Conservation (phyloP, 257 asterid genomes). For the Phtheirospermum japonicum region DNA sequence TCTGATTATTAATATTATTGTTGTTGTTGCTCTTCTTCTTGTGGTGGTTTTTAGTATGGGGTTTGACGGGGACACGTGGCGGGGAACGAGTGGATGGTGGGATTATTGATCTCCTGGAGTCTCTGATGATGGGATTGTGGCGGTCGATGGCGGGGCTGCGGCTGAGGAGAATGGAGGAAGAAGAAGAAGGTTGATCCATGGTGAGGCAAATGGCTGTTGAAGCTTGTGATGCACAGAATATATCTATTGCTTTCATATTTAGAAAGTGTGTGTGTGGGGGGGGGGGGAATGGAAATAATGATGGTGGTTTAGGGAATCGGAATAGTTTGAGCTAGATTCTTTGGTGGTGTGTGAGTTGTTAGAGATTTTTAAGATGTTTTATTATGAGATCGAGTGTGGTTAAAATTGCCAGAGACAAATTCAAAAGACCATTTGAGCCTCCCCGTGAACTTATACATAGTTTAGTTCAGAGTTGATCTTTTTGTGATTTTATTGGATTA, state of each 20-base stretch:
- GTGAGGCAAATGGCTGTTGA: slow-evolving; percentile 49
- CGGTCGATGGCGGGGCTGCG: slow-evolving; percentile 64
- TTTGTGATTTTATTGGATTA: too few relatives aligned
- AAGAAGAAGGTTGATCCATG: slow-evolving; percentile 45
- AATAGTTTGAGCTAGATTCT: slow-evolving; percentile 22
- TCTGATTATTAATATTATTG: background rate
- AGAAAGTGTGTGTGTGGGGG: background rate
- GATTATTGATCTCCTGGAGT: slow-evolving; percentile 37
- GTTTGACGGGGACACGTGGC: slow-evolving; percentile 29
- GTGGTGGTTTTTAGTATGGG: slow-evolving; percentile 25
- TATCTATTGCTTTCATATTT: slow-evolving; percentile 58
- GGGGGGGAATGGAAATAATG: background rate
- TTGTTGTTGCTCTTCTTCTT: slow-evolving; percentile 21
- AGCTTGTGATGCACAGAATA: slow-evolving; percentile 64
- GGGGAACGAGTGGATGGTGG: slow-evolving; percentile 27
- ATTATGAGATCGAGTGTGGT: too few relatives aligned
- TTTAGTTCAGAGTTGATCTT: too few relatives aligned
- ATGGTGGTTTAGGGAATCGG: slow-evolving; percentile 38
- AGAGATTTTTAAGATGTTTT: slow-evolving; percentile 2
- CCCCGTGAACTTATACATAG: too few relatives aligned
- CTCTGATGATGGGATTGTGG: slow-evolving; percentile 48
- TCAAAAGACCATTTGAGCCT: too few relatives aligned
- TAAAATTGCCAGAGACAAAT: too few relatives aligned
- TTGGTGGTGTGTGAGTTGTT: slow-evolving; percentile 10
- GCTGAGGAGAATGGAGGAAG: slow-evolving; percentile 30